These are phyloP conservation scores for Serendipita indica DNA, from an alignment of 768 basidiomycete genomes.

Conservation along the genomic window DNA sequence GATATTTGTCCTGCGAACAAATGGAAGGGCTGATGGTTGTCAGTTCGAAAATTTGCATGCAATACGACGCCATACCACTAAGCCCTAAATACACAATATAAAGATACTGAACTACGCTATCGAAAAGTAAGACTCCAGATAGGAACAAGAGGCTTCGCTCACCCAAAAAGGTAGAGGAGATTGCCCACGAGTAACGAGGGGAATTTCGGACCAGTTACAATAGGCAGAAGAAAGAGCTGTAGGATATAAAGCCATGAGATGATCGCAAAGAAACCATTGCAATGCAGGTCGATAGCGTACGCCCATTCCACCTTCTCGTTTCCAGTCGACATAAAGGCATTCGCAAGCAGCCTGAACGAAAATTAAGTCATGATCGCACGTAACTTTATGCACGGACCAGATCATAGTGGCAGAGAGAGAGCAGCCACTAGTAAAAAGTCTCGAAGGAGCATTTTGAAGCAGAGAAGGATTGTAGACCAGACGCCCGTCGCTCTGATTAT, in stretches of 20 bases:
- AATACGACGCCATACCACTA: constrained; percentile 39
- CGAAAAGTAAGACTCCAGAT: background rate
- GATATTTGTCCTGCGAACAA: constrained; percentile 77
- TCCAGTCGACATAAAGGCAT: constrained; percentile 61
- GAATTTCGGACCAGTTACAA: constrained; percentile 78
- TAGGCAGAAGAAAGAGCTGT: constrained; percentile 71
- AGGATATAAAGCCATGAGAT: constrained; percentile 82
- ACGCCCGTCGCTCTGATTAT: constrained; percentile 58
- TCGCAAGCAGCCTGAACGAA: constrained; percentile 25
- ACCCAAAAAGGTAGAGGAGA: constrained; percentile 80
- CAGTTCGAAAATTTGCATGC: constrained; percentile 16
- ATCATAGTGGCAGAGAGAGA: constrained; percentile 50
- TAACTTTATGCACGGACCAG: constrained; percentile 36
- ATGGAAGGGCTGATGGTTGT: constrained; percentile 59
- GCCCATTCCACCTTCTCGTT: constrained; percentile 74
- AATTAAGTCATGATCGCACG: background rate
- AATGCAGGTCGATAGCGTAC: constrained; percentile 94
- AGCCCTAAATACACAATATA: constrained; percentile 85
- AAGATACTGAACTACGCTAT: constrained; percentile 76
- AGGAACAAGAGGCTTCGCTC: constrained; percentile 20
- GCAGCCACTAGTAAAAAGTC: constrained; percentile 75
- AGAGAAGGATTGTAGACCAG: constrained; percentile 43
- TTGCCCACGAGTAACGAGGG: constrained; percentile 90
- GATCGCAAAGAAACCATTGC: constrained; percentile 90
- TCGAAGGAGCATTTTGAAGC: constrained; percentile 69